Evolutionary conservation across 768 basidiomycete species (phyloP).

Genomic region (Boletus pseudo-olivaceus): DNA sequence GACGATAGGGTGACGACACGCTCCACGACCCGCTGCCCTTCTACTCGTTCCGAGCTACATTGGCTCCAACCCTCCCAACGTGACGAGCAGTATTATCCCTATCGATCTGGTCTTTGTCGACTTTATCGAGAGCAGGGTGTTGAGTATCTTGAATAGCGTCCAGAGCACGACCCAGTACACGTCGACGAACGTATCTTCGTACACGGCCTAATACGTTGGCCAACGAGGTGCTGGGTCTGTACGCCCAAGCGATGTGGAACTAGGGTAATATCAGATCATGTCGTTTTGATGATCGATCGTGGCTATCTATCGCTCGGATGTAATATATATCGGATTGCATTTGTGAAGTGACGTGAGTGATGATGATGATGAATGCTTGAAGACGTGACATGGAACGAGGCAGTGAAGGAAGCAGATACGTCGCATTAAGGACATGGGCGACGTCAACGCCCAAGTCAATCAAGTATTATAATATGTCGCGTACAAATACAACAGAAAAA

Average conservation of each 20-base stretch:
- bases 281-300: neutral
- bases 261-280: conserved; percentile 6
- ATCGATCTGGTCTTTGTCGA: conserved; percentile 77
- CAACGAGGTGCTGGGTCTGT: conserved; percentile 37
- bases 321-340: neutral
- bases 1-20: conserved; percentile 74
- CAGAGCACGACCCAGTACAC: conserved; percentile 51
- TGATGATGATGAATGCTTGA: no score
- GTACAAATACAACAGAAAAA: neutral
- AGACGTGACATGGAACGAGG: no score
- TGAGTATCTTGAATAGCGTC: conserved; percentile 53
- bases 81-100: conserved; percentile 44
- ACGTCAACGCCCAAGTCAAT: neutral
- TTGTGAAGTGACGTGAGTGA: no score
- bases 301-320: neutral
- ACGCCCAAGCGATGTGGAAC: conserved; percentile 36
- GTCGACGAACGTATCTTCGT: conserved; percentile 47
- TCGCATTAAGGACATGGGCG: neutral
- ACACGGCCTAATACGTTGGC: conserved; percentile 47
- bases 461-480: neutral
- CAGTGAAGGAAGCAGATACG: neutral
- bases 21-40: conserved; percentile 59
- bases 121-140: conserved; percentile 55
- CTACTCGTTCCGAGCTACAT: conserved; percentile 57
- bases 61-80: conserved; percentile 49